Conservation (phyloP, 257 asterid species). For the Gynochthodes officinalis region DNA sequence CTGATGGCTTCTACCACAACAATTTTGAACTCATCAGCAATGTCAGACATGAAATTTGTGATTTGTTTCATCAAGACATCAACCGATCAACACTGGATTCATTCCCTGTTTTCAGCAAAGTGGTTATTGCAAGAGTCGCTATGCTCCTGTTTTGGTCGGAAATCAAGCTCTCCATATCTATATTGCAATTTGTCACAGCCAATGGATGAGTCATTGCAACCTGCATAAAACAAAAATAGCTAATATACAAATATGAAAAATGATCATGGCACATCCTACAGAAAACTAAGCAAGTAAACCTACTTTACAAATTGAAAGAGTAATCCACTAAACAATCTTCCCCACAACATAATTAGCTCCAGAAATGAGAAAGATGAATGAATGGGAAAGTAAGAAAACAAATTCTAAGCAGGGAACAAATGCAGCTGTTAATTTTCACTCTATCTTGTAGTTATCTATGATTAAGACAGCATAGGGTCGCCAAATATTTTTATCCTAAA, state of each 20-base stretch:
- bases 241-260: background rate
- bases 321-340: too few species aligned
- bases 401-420: background rate
- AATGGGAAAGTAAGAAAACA: background rate
- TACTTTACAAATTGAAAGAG: background rate
- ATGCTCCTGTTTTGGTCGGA: slow-evolving; percentile 93
- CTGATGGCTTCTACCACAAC: slow-evolving; percentile 96
- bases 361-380: too few species aligned
- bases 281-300: background rate
- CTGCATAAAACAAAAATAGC: slow-evolving; percentile 38
- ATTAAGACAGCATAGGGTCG: too few species aligned
- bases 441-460: background rate
- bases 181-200: slow-evolving; percentile 93
- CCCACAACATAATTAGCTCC: background rate
- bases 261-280: background rate
- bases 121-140: slow-evolving; percentile 92
- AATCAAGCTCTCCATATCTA: slow-evolving; percentile 96
- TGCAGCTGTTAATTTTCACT: background rate
- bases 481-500: background rate
- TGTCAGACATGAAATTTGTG: slow-evolving; percentile 92
- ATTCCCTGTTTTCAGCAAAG: slow-evolving; percentile 89
- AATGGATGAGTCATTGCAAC: slow-evolving; percentile 93
- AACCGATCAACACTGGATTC: slow-evolving; percentile 93
- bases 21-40: slow-evolving; percentile 95
- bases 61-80: slow-evolving; percentile 96